Conservation (phyloP, 2,329 filamentous ascomycete genomes). For the Sarocladiaceae sp. region DNA sequence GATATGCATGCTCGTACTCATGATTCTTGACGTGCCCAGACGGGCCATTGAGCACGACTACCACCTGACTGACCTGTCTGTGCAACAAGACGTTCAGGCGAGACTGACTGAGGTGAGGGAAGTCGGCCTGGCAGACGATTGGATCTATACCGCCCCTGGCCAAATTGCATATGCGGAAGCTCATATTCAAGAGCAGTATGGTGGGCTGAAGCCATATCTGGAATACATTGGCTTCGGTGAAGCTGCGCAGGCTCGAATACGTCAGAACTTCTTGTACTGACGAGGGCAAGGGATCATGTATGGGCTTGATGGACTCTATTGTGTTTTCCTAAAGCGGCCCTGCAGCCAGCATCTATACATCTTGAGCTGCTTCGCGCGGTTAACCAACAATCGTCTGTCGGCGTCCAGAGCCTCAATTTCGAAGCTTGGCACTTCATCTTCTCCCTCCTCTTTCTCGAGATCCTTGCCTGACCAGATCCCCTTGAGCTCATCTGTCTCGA, state of each 20-base stretch:
- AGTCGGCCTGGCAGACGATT: conserved; percentile 71
- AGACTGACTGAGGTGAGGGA: conserved; percentile 64
- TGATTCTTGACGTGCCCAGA: conserved; percentile 55
- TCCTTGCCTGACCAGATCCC: conserved; percentile 66
- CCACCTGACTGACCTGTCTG: conserved; percentile 53
- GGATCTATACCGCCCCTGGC: conserved; percentile 59
- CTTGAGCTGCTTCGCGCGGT: conserved; percentile 84
- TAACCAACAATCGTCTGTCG: conserved; percentile 87
- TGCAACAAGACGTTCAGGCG: conserved; percentile 55
- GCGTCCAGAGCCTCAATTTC: conserved; percentile 75
- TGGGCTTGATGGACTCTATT: conserved; percentile 10
- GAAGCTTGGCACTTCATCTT: conserved; percentile 42
- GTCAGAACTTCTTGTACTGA: conserved; percentile 39
- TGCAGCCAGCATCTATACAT: conserved; percentile 99
- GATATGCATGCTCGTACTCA: conserved; percentile 61
- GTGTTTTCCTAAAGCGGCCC: conserved; percentile 71
- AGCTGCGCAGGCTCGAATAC: conserved; percentile 35
- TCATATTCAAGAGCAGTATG: conserved; percentile 59
- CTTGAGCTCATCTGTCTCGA: conserved; percentile 78
- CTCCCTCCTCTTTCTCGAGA: conserved; percentile 19
- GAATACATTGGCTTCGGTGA: conserved; percentile 54
- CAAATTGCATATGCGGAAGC: conserved; percentile 57
- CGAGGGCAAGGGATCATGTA: not conserved
- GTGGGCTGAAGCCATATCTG: conserved; percentile 64
- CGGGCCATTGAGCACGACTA: conserved; percentile 70